phyloP scores from a whole-genome alignment of 2,329 filamentous ascomycete genomes.

The Diaporthe citrichinensis region DNA sequence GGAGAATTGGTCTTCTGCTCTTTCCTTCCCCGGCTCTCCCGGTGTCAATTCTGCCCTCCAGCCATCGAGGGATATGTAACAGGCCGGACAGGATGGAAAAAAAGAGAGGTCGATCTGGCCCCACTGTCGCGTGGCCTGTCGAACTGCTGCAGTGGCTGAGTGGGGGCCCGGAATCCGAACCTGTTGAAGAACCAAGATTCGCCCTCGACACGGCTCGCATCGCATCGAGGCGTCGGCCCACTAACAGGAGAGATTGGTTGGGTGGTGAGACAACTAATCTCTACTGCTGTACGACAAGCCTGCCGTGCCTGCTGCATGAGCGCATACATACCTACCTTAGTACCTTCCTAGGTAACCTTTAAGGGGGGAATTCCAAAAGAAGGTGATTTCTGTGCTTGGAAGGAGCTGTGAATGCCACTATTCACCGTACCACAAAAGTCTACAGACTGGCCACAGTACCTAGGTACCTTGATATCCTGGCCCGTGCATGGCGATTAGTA shows the following conservation, averaged over 20 bases:
- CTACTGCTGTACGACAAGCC: neutral
- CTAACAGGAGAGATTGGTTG: slow-evolving; percentile 14
- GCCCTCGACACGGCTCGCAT: slow-evolving; percentile 9
- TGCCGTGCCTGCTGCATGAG: neutral
- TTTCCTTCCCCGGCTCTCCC: neutral
- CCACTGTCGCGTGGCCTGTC: slow-evolving; percentile 31
- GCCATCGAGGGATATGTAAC: neutral
- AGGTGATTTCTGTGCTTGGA: too few relatives aligned
- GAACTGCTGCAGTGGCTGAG: slow-evolving; percentile 4
- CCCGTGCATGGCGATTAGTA: neutral
- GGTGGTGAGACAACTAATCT: slow-evolving; percentile 14
- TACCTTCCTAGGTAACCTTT: too few relatives aligned
- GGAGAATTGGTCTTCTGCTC: neutral
- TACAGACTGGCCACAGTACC: too few relatives aligned
- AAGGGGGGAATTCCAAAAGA: too few relatives aligned
- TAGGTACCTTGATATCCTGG: neutral
- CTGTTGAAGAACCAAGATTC: slow-evolving; percentile 14
- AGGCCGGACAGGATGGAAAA: neutral
- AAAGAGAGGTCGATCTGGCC: slow-evolving; percentile 6
- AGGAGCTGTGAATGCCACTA: too few relatives aligned
- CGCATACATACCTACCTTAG: neutral
- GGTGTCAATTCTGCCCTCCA: neutral
- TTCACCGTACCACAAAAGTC: too few relatives aligned
- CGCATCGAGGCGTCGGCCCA: slow-evolving; percentile 21
- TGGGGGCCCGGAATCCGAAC: slow-evolving; percentile 2